A percentile compares a stretch with the other conserved stretches of the same genome.
These are phyloP conservation scores for Solanum chacoense DNA, from an alignment of 305 asterid species.

Conservation along the genomic window DNA sequence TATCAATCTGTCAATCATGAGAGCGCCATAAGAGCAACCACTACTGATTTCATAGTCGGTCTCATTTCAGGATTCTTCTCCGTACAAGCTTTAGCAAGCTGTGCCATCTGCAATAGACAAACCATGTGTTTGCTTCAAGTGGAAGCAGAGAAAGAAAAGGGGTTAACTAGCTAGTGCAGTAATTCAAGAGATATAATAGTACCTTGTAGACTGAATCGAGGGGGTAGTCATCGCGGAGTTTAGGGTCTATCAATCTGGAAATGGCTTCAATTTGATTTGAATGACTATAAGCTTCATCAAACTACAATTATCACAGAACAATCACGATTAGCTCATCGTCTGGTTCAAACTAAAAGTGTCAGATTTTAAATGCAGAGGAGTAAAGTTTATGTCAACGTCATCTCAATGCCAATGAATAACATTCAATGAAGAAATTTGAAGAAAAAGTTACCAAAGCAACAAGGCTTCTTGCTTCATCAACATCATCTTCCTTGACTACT, in stretches of 20 bases:
- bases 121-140: background rate
- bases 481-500: constrained; percentile 41
- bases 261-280: constrained; percentile 42
- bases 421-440: background rate
- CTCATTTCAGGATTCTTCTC: constrained; percentile 66
- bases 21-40: constrained; percentile 63
- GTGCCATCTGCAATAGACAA: constrained; percentile 43
- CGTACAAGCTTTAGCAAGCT: constrained; percentile 72
- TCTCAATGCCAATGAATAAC: background rate
- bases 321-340: background rate
- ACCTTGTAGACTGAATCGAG: constrained; percentile 64
- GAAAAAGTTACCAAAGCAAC: constrained; percentile 49
- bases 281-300: constrained; percentile 56
- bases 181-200: background rate
- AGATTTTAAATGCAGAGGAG: too few species aligned
- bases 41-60: constrained; percentile 74
- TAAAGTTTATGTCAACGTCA: background rate
- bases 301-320: constrained; percentile 21
- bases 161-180: background rate
- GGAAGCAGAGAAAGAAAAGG: background rate
- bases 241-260: constrained; percentile 50
- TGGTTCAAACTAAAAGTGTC: background rate
- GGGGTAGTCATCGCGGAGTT: constrained; percentile 57
- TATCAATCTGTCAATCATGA: constrained; percentile 30
- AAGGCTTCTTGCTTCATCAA: constrained; percentile 62